Conservation (phyloP, 306 rosid species). For the Bauhinia variegata region DNA sequence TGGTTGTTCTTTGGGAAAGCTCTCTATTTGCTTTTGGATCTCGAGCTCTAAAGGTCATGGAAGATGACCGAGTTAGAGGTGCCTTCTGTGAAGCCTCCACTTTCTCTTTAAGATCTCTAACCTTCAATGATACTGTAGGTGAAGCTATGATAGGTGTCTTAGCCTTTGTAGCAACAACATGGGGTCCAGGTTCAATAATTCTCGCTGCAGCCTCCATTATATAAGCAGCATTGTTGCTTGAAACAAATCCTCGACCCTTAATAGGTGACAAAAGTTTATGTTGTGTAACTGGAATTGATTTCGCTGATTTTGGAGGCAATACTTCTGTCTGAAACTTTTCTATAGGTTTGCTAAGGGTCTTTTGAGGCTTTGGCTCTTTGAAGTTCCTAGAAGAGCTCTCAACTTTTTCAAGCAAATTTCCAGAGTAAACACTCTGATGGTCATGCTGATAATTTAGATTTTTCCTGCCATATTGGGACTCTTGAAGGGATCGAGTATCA, state of each 20-base stretch:
- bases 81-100: conserved; percentile 67
- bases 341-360: conserved; percentile 60
- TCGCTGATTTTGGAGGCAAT: conserved; percentile 88
- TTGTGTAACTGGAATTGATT: conserved; percentile 87
- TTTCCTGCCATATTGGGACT: conserved; percentile 51
- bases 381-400: conserved; percentile 54
- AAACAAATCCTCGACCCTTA: conserved; percentile 75
- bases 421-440: conserved; percentile 58
- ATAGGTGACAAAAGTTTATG: conserved; percentile 93
- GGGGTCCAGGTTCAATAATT: conserved; percentile 79
- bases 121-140: conserved; percentile 69
- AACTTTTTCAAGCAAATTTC: conserved; percentile 53
- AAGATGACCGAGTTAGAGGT: conserved; percentile 57
- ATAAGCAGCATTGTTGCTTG: conserved; percentile 78
- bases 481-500: conserved; percentile 75
- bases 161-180: conserved; percentile 46
- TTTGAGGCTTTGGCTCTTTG: conserved; percentile 61
- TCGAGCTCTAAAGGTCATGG: conserved; percentile 53
- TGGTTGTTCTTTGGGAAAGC: conserved; percentile 52
- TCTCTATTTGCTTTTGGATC: conserved; percentile 66
- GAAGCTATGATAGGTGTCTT: conserved; percentile 58
- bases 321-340: conserved; percentile 94
- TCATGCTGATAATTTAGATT: conserved; percentile 54
- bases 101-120: conserved; percentile 76
- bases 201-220: conserved; percentile 98